Percentiles rank a stretch among this genome's conserved stretches.
phyloP scores from a whole-genome alignment of 495 filamentous ascomycete genomes.

The Aspergillus sclerotiicarbonarius region DNA sequence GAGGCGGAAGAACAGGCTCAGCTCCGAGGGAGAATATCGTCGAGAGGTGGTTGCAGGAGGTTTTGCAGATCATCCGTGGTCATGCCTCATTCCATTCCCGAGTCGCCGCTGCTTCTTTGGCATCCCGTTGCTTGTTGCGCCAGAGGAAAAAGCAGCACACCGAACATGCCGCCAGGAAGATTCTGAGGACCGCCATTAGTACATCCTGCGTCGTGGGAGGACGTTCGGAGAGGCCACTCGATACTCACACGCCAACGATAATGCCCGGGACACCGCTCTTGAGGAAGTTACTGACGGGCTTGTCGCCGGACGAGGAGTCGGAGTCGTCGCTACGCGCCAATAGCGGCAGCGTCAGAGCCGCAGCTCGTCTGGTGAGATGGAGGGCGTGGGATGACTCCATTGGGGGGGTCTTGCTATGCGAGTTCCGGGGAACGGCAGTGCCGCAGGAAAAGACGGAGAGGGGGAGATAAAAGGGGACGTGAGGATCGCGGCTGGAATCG shows the following conservation, averaged over 20 bases:
- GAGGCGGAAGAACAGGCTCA: neutral
- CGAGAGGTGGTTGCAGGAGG: neutral
- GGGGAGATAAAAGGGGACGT: neutral
- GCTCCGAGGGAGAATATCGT: neutral
- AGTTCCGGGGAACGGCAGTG: neutral
- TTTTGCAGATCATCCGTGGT: constrained; percentile 2
- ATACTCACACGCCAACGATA: constrained; percentile 17
- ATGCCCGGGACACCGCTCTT: constrained; percentile 20
- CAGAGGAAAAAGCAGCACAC: constrained; percentile 15
- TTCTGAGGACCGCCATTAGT: constrained; percentile 2
- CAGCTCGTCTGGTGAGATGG: neutral
- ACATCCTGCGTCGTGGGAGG: neutral
- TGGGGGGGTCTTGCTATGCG: neutral
- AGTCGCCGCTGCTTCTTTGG: constrained; percentile 9
- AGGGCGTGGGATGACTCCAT: neutral
- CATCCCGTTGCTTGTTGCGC: constrained; percentile 18
- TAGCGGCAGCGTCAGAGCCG: neutral
- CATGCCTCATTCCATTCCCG: constrained; percentile 12
- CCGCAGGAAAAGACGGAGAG: neutral
- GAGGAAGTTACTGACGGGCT: constrained; percentile 15
- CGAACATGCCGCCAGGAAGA: constrained; percentile 8
- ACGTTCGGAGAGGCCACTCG: neutral
- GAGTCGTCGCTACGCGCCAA: constrained; percentile 5
- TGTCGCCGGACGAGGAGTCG: constrained; percentile 3
- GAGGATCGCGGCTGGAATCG: neutral